Base-by-base conservation (phyloP, 306 rosid genomes). In the Cicer yamashitae region DNA sequence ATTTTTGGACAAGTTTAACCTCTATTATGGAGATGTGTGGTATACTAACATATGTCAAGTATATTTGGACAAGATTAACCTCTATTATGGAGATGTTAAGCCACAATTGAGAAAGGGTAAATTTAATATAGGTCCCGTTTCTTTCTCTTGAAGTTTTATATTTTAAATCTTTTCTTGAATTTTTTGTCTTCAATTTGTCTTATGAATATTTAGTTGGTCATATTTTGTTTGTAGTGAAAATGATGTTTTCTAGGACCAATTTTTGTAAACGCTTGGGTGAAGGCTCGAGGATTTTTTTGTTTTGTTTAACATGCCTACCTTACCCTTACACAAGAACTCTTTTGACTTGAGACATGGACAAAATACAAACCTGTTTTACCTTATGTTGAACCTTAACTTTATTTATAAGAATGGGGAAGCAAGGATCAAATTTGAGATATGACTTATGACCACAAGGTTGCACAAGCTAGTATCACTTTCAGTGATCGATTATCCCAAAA, bases 81-180 rank as follows among this genome's bases (percentile, higher is more conserved):
- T 18, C 56, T 57, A 10, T 41, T 57, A 7, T 57, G 25, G 67
- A 72, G 54, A 57, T 15, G 37, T 43, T 59, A 45, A 51, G 58
- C 57, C 47, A 40, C 4, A 1, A 3, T 43, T 2, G 25, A 9
- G 38, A 61, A 47, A 50, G 43, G 30, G 65, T 13, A 4, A 47
- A 30, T 47, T 48, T 68, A 25, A 48, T 30, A 48, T 30, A 69
- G n/a, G 30, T 14, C 45, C 9, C 3, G 41, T n/a, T 25, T 68
- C 7, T 47, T 4, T 8, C 67, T 15, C 70, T 38, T 9, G 5
- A 6, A 40, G 50, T 63, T 62, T 40, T 44, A 20, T 48, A 17
- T 10, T 50, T 2, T 48, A 50, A 8, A n/a, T 47, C 7, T 34
- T 70, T 67, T 22, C 6, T 22, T 7, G 12, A 5, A 10, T 22